phyloP scores from a whole-genome alignment of 1,139 yeast genomes.

The Lodderomyces beijingensis region DNA sequence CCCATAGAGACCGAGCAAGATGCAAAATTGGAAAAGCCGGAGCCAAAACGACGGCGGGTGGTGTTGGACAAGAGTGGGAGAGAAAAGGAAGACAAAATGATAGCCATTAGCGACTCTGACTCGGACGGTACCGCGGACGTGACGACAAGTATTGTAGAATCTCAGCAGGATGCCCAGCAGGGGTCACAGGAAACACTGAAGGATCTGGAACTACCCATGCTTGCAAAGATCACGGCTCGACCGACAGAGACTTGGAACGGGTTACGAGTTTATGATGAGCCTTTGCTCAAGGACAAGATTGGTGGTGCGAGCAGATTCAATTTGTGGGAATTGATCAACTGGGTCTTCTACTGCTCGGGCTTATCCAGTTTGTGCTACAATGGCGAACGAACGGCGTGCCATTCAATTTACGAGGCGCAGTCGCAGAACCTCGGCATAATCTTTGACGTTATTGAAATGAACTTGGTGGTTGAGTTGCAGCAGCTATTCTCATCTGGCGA shows the following conservation, averaged over 20 bases:
- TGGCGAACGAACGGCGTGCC: conserved; percentile 14
- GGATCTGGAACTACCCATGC: too few relatives aligned
- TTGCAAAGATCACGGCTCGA: conserved; percentile 2
- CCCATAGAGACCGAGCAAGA: too few relatives aligned
- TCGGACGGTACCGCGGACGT: too few relatives aligned
- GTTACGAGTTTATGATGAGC: conserved; percentile 29
- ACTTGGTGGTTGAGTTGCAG: conserved; percentile 14
- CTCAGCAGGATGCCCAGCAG: too few relatives aligned
- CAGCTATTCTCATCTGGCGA: conserved; percentile 5
- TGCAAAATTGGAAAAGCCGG: too few relatives aligned
- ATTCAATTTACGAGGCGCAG: conserved; percentile 21
- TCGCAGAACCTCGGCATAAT: conserved; percentile 17
- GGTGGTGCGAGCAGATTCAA: conserved; percentile 20
- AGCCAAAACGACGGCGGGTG: too few relatives aligned
- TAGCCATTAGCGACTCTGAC: too few relatives aligned
- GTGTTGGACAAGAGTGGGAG: too few relatives aligned
- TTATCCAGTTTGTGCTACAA: conserved; percentile 11
- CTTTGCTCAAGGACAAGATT: conserved; percentile 20
- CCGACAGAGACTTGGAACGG: conserved; percentile 9
- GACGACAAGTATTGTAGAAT: too few relatives aligned
- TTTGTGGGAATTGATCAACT: conserved; percentile 30
- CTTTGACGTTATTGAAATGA: conserved; percentile 20
- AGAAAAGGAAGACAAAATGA: too few relatives aligned
- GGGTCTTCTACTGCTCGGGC: conserved; percentile 36
- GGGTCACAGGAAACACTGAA: too few relatives aligned